Evolutionary conservation across 352 stramenopile species (phyloP).

Genomic region (Pythium sp.): DNA sequence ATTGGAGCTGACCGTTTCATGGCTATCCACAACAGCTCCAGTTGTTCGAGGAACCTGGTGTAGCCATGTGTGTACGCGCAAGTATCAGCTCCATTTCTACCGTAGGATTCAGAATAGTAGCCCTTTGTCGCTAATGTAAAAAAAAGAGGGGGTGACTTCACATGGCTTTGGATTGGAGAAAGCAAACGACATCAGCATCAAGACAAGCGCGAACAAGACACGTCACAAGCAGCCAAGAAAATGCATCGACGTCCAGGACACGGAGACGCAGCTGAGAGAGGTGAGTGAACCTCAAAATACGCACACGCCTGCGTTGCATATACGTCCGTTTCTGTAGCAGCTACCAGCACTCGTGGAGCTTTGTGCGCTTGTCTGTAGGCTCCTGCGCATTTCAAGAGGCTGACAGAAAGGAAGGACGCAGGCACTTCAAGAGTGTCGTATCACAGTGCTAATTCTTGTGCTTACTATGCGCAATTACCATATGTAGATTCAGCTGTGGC

Average conservation of each 20-base stretch:
- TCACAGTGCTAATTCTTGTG: not conserved
- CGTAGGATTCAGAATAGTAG: not conserved
- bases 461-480: not conserved
- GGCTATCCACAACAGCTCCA: not conserved
- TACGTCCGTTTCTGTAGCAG: not conserved
- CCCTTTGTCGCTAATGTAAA: not conserved
- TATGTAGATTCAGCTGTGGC: not conserved
- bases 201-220: not conserved
- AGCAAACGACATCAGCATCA: not conserved
- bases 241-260: constrained; percentile 30
- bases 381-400: not conserved
- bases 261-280: constrained; percentile 8
- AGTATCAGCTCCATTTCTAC: too few relatives aligned
- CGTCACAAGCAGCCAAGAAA: not conserved
- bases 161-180: not conserved
- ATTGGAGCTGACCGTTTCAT: not conserved
- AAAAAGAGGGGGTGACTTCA: not conserved
- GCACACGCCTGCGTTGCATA: not conserved
- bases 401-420: not conserved
- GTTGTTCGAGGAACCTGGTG: too few relatives aligned
- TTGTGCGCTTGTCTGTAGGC: not conserved
- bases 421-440: not conserved
- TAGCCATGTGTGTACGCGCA: too few relatives aligned
- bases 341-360: not conserved
- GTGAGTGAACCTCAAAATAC: constrained; percentile 3